Percentiles rank a stretch among this genome's conserved stretches.
These are phyloP conservation scores for Murraya koenigii DNA, from an alignment of 345 rosid genomes.

Conservation along the genomic window DNA sequence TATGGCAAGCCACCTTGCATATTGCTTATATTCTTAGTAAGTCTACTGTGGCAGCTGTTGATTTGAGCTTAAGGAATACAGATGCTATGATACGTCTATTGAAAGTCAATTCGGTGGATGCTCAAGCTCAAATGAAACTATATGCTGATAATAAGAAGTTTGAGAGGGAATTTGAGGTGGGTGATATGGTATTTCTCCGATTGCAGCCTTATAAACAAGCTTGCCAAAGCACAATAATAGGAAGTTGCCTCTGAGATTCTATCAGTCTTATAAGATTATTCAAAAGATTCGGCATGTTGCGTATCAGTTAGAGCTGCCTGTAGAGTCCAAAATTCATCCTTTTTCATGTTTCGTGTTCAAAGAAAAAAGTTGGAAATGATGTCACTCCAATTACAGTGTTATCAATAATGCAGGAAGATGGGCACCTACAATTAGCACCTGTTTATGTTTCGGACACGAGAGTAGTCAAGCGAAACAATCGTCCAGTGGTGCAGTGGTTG, in stretches of 20 bases:
- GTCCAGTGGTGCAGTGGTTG: not conserved
- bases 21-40: no score
- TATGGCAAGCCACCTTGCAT: no score
- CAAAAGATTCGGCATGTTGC: not conserved
- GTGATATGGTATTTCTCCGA: not conserved
- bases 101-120: no score
- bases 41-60: no score
- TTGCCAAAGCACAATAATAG: not conserved
- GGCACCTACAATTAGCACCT: not conserved
- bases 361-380: not conserved
- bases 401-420: not conserved
- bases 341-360: not conserved
- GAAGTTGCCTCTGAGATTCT: not conserved
- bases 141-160: not conserved
- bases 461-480: not conserved
- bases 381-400: not conserved
- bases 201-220: not conserved
- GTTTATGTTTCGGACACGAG: not conserved
- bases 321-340: not conserved
- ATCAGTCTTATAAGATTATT: not conserved
- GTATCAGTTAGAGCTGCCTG: not conserved
- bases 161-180: not conserved
- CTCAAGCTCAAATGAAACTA: no score
- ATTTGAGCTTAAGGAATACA: no score
- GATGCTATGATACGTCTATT: no score